A percentile compares a stretch with the other conserved stretches of the same genome.
phyloP scores from a whole-genome alignment of 495 filamentous ascomycete genomes.

The Penicillium macrosclerotiorum region DNA sequence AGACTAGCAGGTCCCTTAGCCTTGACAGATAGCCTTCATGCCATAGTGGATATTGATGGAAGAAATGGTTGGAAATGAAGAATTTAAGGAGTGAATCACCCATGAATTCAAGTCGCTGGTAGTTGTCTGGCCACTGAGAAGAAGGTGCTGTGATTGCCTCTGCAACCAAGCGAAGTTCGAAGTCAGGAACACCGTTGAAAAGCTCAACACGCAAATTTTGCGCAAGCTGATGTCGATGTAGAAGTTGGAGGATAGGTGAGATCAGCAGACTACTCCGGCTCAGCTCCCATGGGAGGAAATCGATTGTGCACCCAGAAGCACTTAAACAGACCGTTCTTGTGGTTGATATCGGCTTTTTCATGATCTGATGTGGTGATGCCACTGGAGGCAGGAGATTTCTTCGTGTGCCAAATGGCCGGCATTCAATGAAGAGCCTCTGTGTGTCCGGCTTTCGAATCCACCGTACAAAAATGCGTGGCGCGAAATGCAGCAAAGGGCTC shows the following conservation, averaged over 20 bases:
- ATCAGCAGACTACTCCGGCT: conserved; percentile 1
- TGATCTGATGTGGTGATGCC: neutral
- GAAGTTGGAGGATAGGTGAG: conserved; percentile 1
- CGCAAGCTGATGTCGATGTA: conserved; percentile 1
- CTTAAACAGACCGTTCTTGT: neutral
- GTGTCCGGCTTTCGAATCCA: conserved; percentile 1
- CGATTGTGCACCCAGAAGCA: conserved; percentile 2
- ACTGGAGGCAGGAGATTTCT: conserved; percentile 1
- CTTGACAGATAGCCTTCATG: conserved; percentile 69
- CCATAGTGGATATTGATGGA: conserved; percentile 58
- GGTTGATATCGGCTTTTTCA: neutral
- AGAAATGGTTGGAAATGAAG: conserved; percentile 56
- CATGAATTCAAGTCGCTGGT: conserved; percentile 71
- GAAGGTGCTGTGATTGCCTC: conserved; percentile 3
- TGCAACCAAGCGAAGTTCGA: neutral
- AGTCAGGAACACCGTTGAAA: neutral
- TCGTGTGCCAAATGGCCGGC: conserved; percentile 1
- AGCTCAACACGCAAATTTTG: neutral
- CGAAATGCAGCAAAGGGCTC: neutral
- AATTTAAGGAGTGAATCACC: conserved; percentile 75
- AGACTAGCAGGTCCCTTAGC: conserved; percentile 62
- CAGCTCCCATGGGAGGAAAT: conserved; percentile 5
- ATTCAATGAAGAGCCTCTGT: conserved; percentile 1
- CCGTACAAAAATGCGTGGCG: conserved; percentile 1
- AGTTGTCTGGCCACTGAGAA: conserved; percentile 3